These are phyloP conservation scores for Boletus semigastroideus DNA, from an alignment of 1,284 basidiomycete species.

Conservation along the genomic window DNA sequence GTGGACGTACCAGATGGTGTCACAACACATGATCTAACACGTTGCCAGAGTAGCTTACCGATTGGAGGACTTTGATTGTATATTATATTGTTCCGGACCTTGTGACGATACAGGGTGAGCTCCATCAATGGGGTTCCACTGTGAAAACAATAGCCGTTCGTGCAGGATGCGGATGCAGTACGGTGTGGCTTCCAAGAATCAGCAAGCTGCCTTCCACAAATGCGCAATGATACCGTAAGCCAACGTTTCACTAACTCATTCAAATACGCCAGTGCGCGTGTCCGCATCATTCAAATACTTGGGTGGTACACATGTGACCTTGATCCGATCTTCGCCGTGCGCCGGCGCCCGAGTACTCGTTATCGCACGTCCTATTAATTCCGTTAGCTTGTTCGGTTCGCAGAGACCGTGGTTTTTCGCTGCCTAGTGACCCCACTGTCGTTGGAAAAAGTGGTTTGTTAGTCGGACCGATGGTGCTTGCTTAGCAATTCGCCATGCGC, in stretches of 20 bases:
- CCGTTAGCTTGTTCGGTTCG: not conserved
- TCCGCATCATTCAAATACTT: too few relatives aligned
- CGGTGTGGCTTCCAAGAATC: too few relatives aligned
- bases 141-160: too few relatives aligned
- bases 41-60: not conserved
- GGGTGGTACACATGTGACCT: too few relatives aligned
- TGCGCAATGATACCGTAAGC: too few relatives aligned
- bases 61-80: not conserved
- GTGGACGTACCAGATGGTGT: not conserved
- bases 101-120: slow-evolving; percentile 1
- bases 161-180: too few relatives aligned
- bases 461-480: slow-evolving; percentile 8
- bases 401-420: not conserved
- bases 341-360: not conserved
- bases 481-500: slow-evolving; percentile 10
- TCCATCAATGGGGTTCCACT: not conserved
- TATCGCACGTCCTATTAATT: slow-evolving; percentile 1
- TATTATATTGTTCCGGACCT: not conserved
- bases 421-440: not conserved
- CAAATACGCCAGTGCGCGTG: too few relatives aligned
- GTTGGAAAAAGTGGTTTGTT: not conserved
- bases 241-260: too few relatives aligned
- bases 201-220: too few relatives aligned
- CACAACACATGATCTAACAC: not conserved
- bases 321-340: too few relatives aligned